Evolutionary conservation across 192 early-diverging fungal genomes (phyloP).

Genomic region (Backusella australiensis): DNA sequence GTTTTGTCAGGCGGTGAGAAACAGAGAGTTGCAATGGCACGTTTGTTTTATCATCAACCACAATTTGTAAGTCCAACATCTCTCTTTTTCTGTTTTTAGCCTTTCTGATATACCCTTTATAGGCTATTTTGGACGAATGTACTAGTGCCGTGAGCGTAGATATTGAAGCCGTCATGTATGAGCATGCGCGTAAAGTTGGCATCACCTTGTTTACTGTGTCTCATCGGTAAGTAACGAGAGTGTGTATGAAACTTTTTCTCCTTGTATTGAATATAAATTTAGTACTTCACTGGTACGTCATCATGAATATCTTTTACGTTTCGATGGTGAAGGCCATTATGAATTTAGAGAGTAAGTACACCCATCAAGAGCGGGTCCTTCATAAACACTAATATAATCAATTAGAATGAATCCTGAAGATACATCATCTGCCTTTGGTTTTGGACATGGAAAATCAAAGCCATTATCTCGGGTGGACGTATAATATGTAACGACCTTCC

Average conservation of each 20-base stretch:
- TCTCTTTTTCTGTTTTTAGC: background rate
- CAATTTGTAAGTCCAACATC: constrained; percentile 56
- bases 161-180: constrained; percentile 76
- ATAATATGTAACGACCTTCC: background rate
- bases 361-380: background rate
- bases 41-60: constrained; percentile 82
- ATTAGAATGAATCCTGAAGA: constrained; percentile 45
- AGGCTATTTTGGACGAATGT: constrained; percentile 74
- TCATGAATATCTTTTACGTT: constrained; percentile 58
- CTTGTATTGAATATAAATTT: background rate
- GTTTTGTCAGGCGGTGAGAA: constrained; percentile 81
- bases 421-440: constrained; percentile 43
- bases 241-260: background rate
- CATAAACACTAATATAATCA: background rate
- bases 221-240: constrained; percentile 35
- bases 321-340: constrained; percentile 63
- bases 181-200: constrained; percentile 49
- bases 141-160: constrained; percentile 81
- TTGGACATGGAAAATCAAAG: constrained; percentile 52
- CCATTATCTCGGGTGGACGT: constrained; percentile 24
- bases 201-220: constrained; percentile 66
- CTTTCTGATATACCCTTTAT: background rate
- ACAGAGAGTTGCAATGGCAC: constrained; percentile 76
- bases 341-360: constrained; percentile 51
- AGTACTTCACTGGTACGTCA: constrained; percentile 42